Base-by-base conservation (phyloP, 2,329 filamentous ascomycete genomes). In the Fusarium heterosporum region DNA sequence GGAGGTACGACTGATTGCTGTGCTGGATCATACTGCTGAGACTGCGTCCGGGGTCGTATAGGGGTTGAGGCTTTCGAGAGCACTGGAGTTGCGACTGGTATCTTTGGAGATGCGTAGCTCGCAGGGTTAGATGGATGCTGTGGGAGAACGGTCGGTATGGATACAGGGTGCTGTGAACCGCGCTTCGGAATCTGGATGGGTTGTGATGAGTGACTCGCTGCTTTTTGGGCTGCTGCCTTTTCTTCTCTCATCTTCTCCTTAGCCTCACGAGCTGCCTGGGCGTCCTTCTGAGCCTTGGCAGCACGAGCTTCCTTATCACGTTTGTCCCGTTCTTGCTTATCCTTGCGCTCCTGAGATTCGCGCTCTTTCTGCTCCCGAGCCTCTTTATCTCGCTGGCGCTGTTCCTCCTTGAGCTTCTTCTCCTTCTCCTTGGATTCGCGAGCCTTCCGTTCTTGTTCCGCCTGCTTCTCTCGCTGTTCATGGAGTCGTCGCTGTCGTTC, bases 401-500 rank as follows among this genome's bases (percentile, higher is more conserved):
- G 89, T 74, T 95, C 94, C 73, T 93, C 93, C 78, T 91, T 94
- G 64, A 89, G 87, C 79, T 90, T 95, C 81, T 93, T 96, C 80
- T 97, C 93, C 71, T 87, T 91, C 70, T 85, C 83, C 69, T 82
- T 85, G 48, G 79, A 78, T 61, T 86, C 84, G 30, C 83, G 91
- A n/a, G 76, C 76, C 78, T 94, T 97, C 58, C 93, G 90, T 77
- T 98, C 95, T 60, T 87, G 85, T 76, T 97, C 94, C 28, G 90
- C 91, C 73, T 96, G 92, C 69, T 90, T 89, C 72, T 97, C 93
- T 68, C 92, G 89, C 76, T 96, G 93, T 74, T 97, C 93, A 73
- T 93, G 90, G 55, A 91, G 82, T 47, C 92, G 89, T 64, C 89
- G 90, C 75, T 90, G 87, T 74, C 91, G 92, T 73, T 98, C 95